These are phyloP conservation scores for Baudoinia panamericana DNA, from an alignment of 495 filamentous ascomycete species.

Conservation along the genomic window DNA sequence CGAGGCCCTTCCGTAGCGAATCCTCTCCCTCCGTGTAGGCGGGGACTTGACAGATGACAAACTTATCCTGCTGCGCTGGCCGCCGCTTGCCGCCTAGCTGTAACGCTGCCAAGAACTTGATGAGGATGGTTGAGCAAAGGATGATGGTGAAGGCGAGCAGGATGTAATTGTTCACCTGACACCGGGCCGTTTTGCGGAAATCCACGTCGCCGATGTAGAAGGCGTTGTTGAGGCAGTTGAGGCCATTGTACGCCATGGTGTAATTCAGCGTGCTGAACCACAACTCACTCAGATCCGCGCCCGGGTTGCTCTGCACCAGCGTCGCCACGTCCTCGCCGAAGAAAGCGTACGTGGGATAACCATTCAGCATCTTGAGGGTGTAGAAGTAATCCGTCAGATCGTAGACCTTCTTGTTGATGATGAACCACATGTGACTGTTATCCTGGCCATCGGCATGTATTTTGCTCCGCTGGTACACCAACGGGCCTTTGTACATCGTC, in stretches of 20 bases:
- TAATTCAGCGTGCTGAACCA: conserved; percentile 38
- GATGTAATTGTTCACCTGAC: conserved; percentile 85
- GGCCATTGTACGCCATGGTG: conserved; percentile 39
- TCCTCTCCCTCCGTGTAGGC: conserved; percentile 98
- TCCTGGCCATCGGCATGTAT: conserved; percentile 53
- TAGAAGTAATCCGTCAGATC: conserved; percentile 87
- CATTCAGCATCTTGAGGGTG: conserved; percentile 43
- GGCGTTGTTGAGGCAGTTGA: conserved; percentile 67
- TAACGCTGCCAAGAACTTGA: conserved; percentile 88
- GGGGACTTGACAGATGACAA: conserved; percentile 95
- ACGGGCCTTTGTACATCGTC: conserved; percentile 72
- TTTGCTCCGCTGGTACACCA: conserved; percentile 48
- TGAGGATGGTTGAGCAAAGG: conserved; percentile 61
- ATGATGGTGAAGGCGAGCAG: conserved; percentile 75
- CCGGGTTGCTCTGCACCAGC: conserved; percentile 60
- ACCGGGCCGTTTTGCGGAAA: conserved; percentile 62
- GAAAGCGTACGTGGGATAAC: conserved; percentile 46
- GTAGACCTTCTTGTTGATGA: conserved; percentile 60
- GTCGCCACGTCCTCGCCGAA: conserved; percentile 50
- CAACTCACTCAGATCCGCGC: conserved; percentile 55
- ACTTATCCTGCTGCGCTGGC: conserved; percentile 87
- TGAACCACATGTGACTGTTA: conserved; percentile 63
- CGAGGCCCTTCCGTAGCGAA: conserved; percentile 75
- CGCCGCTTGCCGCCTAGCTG: conserved; percentile 88
- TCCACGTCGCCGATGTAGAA: conserved; percentile 78